phyloP scores from a whole-genome alignment of 2,329 filamentous ascomycete species.

The Colletotrichum spaethianum region DNA sequence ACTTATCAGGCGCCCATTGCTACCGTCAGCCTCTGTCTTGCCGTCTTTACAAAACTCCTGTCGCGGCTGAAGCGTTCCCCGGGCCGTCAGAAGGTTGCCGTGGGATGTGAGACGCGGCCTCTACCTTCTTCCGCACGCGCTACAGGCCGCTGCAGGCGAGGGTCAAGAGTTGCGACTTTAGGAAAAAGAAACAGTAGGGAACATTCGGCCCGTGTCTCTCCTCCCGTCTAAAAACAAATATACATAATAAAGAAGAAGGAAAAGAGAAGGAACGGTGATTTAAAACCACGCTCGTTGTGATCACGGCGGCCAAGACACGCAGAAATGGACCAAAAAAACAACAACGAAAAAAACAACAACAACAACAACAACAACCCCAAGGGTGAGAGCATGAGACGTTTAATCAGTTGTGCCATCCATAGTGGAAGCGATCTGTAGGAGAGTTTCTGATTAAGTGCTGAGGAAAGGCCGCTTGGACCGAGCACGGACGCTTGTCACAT shows the following conservation, averaged over 20 bases:
- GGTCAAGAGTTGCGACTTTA: background rate
- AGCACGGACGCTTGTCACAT: slow-evolving; percentile 31
- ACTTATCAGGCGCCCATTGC: background rate
- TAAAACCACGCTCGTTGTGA: background rate
- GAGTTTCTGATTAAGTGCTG: slow-evolving; percentile 24
- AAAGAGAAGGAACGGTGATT: too few species aligned
- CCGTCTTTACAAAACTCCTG: background rate
- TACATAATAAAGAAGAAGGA: too few species aligned
- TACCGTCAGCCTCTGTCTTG: background rate
- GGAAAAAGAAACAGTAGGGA: background rate
- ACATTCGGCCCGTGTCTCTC: background rate
- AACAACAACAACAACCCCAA: too few species aligned
- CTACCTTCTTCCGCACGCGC: background rate
- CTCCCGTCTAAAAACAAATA: too few species aligned
- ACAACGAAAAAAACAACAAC: too few species aligned
- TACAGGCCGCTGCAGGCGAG: background rate
- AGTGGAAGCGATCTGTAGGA: slow-evolving; percentile 11
- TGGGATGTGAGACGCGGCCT: background rate
- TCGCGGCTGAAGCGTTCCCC: background rate
- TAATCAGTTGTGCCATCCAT: slow-evolving; percentile 40
- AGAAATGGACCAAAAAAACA: too few species aligned
- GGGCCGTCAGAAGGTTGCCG: background rate
- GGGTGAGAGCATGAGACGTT: slow-evolving; percentile 23
- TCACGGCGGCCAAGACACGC: background rate
- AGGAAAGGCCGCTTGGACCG: slow-evolving; percentile 23